A percentile compares a stretch with the other conserved stretches of the same genome.
Conservation (phyloP, 371 early-diverging fungal species). For the Mucor racemosus region DNA sequence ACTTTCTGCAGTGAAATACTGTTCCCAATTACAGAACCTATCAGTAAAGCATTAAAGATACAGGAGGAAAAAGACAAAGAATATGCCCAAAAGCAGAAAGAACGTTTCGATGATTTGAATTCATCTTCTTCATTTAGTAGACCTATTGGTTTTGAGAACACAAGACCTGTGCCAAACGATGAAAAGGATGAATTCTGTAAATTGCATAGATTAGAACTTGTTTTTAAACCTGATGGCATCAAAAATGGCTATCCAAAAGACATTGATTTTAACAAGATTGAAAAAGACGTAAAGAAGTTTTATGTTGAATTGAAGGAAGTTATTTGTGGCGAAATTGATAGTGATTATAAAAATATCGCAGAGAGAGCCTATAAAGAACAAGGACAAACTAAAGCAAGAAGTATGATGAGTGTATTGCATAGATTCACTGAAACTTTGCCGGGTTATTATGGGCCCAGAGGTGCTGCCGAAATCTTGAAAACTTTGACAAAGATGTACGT, state of each 20-base stretch:
- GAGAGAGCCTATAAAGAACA: constrained; percentile 43
- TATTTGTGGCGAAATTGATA: constrained; percentile 32
- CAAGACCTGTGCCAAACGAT: not conserved
- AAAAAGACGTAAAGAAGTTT: constrained; percentile 33
- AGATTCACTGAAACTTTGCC: constrained; percentile 51
- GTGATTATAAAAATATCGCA: constrained; percentile 41
- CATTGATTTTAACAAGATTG: constrained; percentile 48
- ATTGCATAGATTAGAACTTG: constrained; percentile 51
- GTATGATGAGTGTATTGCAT: constrained; percentile 42
- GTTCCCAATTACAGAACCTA: not conserved
- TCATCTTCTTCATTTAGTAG: constrained; percentile 3
- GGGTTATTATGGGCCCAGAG: constrained; percentile 66
- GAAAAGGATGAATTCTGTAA: constrained; percentile 53
- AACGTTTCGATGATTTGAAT: not conserved
- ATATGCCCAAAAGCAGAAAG: constrained; percentile 8
- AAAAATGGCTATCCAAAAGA: constrained; percentile 42
- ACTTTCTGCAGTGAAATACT: constrained; percentile 16
- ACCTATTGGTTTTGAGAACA: not conserved
- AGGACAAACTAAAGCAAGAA: constrained; percentile 55
- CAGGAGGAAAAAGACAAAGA: constrained; percentile 25
- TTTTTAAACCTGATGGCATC: constrained; percentile 48
- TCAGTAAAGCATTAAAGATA: constrained; percentile 19
- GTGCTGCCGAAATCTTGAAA: constrained; percentile 42
- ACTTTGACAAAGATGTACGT: constrained; percentile 38
- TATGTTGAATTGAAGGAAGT: constrained; percentile 40